Evolutionary conservation across 331 rosid species (phyloP), one percentile per base, ranked within the genome.

Genomic region (Cydonia oblonga): DNA sequence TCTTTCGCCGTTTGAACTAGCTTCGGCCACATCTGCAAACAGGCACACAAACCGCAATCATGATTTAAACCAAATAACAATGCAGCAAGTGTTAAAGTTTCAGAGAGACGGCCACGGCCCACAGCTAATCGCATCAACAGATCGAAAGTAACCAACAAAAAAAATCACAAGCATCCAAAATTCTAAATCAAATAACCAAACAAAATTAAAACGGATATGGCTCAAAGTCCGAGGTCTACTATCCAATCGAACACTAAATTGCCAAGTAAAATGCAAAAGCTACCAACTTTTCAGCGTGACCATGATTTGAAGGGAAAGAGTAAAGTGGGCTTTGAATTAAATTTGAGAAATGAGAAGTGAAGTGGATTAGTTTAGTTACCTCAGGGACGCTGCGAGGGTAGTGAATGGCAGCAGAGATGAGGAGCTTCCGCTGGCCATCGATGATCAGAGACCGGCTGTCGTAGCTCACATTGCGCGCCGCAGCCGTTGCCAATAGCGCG

Each of bases 341-440:
- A 19, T 52, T 52, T 52, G 10, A 52, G 23, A 52, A 52, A 20
- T 7, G 28, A 78, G 70, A 28, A n/a, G 8, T 25, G 76, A 58
- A 73, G 20, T 4, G 49, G 16, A 13, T 42, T 42, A 1, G 49
- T 42, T 13, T 13, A 12, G n/a, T 19, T 26, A 92, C 98, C 77
- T 78, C 88, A 26, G 98, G 98, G 72, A 93, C 97, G 40, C 98
- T 93, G 73, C 98, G 89, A 67, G 98, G 98, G 72, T 92, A 92
- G 81, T 92, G 98, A 81, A 90, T 87, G 87, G 98, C 72, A 44
- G 98, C 93, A 69, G 98, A 93, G 84, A 93, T 83, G 56, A 90
- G 96, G 64, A 93, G 97, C 87, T 87, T 89, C 5, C 90, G 79
- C 9, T 85, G 86, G 73, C 92, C 98, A 57, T 86, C 76, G 65